Evolutionary conservation across 805 yeast genomes (phyloP).

Genomic region (Ogataea siamensis): DNA sequence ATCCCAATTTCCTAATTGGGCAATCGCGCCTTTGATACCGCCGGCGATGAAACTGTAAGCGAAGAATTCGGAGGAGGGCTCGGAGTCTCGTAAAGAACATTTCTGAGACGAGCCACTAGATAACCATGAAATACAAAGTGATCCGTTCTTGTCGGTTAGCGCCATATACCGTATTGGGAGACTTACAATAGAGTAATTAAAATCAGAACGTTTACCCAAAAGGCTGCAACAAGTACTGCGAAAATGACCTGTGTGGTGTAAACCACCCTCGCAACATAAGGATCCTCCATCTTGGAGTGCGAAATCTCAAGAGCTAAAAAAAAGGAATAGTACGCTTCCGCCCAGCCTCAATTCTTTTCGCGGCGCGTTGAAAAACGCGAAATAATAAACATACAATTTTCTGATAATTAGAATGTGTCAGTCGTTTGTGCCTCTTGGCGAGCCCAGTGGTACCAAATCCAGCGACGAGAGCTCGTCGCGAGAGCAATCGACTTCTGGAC

Average conservation of each 20-base stretch:
- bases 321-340: conserved; percentile 2
- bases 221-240: conserved; percentile 16
- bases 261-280: conserved; percentile 3
- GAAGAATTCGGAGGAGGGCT: conserved; percentile 8
- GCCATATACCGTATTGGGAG: background rate
- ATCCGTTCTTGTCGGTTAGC: conserved; percentile 9
- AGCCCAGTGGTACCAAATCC: background rate
- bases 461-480: conserved; percentile 2
- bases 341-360: conserved; percentile 4
- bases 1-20: conserved; percentile 16
- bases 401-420: conserved; percentile 3
- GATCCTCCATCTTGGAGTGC: conserved; percentile 8
- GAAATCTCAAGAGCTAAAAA: background rate
- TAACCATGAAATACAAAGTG: conserved; percentile 16
- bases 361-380: conserved; percentile 14
- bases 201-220: conserved; percentile 15
- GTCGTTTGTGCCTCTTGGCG: conserved; percentile 2
- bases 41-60: conserved; percentile 15
- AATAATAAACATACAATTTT: conserved; percentile 6
- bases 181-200: conserved; percentile 19
- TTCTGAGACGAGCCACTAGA: conserved; percentile 6
- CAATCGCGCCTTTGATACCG: conserved; percentile 6
- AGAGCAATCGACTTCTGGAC: background rate
- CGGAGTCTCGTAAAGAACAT: conserved; percentile 6
- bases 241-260: conserved; percentile 9